Percentiles rank a stretch among this genome's conserved stretches.
These are phyloP conservation scores for Aureobasidium musti DNA, from an alignment of 2,329 filamentous ascomycete species.

Conservation along the genomic window DNA sequence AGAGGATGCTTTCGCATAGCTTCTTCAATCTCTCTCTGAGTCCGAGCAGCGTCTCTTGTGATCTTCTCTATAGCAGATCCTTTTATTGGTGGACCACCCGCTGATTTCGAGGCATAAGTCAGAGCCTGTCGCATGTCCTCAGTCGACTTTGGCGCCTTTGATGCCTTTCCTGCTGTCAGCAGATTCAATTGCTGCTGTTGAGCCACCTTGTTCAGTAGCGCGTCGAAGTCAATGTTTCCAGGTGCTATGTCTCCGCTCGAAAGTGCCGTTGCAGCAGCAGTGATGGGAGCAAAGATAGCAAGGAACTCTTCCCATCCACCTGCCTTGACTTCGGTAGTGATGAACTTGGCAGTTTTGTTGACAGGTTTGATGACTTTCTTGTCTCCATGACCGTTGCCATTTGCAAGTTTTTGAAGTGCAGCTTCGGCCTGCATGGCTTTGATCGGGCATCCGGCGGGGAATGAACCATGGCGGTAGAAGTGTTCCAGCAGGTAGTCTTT, in stretches of 20 bases:
- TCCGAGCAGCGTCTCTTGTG: conserved; percentile 26
- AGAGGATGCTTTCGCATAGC: conserved; percentile 32
- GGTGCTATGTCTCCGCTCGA: conserved; percentile 48
- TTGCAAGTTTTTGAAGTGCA: conserved; percentile 41
- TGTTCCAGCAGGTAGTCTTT: conserved; percentile 83
- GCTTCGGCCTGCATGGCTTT: conserved; percentile 42
- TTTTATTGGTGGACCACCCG: conserved; percentile 11
- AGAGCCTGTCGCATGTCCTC: conserved; percentile 40
- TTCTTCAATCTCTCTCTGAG: conserved; percentile 32
- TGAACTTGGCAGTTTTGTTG: conserved; percentile 44
- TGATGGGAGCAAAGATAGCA: conserved; percentile 55
- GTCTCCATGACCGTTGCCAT: conserved; percentile 35
- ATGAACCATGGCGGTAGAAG: conserved; percentile 70
- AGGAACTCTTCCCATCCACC: conserved; percentile 55
- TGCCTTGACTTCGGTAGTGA: conserved; percentile 53
- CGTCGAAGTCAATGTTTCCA: conserved; percentile 42
- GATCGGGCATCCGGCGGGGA: conserved; percentile 65
- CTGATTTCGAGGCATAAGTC: conserved; percentile 36
- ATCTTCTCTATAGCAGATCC: conserved; percentile 24
- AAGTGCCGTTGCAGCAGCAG: conserved; percentile 53
- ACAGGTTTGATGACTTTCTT: conserved; percentile 33
- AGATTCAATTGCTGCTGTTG: conserved; percentile 40
- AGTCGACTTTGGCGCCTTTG: conserved; percentile 37
- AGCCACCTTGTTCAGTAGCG: conserved; percentile 40
- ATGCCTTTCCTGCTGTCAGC: conserved; percentile 36